Evolutionary conservation across 140 eudicot species (phyloP).

Genomic region (Anethum foeniculum): DNA sequence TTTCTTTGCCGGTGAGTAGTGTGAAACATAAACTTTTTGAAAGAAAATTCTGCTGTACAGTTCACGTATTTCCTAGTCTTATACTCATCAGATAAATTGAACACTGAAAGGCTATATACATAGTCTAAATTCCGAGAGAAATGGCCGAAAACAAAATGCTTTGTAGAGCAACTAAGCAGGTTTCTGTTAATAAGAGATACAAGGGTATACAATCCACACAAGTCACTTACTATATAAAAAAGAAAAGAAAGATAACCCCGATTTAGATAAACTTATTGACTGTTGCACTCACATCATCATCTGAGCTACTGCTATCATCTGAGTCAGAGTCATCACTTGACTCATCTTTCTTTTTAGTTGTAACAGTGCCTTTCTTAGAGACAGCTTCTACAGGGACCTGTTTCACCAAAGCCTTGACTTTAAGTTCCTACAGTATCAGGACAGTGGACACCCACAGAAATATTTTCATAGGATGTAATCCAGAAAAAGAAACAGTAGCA

Average conservation of each 20-base stretch:
- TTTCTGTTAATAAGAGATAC: not conserved
- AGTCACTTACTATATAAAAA: not conserved
- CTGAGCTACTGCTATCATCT: conserved; percentile 17
- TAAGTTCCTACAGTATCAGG: not conserved
- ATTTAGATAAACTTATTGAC: not conserved
- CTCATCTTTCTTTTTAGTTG: conserved; percentile 10
- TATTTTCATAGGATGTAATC: not conserved
- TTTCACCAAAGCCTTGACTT: not conserved
- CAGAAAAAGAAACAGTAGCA: not conserved
- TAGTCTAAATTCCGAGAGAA: not conserved
- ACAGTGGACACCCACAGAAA: not conserved
- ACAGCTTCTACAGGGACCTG: not conserved
- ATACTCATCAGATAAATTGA: not conserved
- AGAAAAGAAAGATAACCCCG: not conserved
- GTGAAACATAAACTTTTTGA: not conserved
- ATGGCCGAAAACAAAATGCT: not conserved
- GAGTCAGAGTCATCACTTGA: conserved; percentile 17
- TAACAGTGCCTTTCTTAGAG: not conserved
- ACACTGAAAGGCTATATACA: not conserved
- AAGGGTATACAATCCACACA: not conserved
- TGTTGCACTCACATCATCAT: conserved; percentile 12
- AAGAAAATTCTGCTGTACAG: not conserved
- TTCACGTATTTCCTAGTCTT: not conserved
- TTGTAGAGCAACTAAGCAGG: not conserved
- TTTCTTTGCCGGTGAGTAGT: not conserved